Conservation (phyloP, 2,329 filamentous ascomycete species). For the Colletotrichum agaves region DNA sequence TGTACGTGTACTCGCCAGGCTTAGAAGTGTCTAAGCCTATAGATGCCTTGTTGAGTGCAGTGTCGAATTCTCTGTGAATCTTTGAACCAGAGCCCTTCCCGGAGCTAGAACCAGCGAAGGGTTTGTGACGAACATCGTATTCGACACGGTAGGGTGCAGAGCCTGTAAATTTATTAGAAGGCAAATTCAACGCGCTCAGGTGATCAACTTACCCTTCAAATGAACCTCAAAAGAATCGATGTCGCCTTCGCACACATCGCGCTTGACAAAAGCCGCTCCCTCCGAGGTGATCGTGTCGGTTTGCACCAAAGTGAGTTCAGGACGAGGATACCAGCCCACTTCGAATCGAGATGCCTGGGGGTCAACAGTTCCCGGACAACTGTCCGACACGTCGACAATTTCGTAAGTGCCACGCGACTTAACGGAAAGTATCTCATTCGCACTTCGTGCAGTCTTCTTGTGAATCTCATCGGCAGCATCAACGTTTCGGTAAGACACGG, state of each 20-base stretch:
- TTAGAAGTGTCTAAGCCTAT: slow-evolving; percentile 88
- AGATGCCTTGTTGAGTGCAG: slow-evolving; percentile 78
- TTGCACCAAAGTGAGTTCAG: slow-evolving; percentile 74
- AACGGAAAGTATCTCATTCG: slow-evolving; percentile 77
- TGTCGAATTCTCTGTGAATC: slow-evolving; percentile 74
- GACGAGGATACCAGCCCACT: slow-evolving; percentile 87
- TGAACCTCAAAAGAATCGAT: slow-evolving; percentile 87
- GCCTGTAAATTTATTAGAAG: slow-evolving; percentile 60
- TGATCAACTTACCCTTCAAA: slow-evolving; percentile 71
- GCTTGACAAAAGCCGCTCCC: slow-evolving; percentile 72
- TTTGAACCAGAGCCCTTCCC: slow-evolving; percentile 6
- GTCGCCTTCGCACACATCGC: slow-evolving; percentile 92
- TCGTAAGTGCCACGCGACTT: slow-evolving; percentile 79
- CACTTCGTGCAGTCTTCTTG: slow-evolving; percentile 60
- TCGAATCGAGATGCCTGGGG: slow-evolving; percentile 78
- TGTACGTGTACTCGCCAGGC: slow-evolving; percentile 86
- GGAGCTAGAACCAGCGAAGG: slow-evolving; percentile 14
- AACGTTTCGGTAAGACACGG: slow-evolving; percentile 77
- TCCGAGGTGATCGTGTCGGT: slow-evolving; percentile 67
- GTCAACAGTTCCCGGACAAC: slow-evolving; percentile 85
- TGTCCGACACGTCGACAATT: slow-evolving; percentile 80
- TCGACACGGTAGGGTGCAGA: slow-evolving; percentile 73
- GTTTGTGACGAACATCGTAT: slow-evolving; percentile 47
- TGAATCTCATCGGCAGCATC: slow-evolving; percentile 60
- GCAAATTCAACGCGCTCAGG: background rate